phyloP scores from a whole-genome alignment of 176 grass and related monocot genomes.

The Secale cereale region DNA sequence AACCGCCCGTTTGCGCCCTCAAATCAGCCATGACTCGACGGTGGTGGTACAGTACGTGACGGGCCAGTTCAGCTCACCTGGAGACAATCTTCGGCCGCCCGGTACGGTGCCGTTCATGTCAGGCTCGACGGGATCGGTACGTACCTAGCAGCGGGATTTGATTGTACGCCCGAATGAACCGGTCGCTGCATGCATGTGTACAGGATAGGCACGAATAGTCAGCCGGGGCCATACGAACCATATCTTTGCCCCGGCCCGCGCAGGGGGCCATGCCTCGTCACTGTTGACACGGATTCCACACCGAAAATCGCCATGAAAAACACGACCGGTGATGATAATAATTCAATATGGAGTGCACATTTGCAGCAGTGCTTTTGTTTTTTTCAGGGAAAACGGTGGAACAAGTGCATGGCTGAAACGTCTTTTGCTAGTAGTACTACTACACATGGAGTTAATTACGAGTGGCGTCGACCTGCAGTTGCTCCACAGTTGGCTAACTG shows the following conservation, averaged over 20 bases:
- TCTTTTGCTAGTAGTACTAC: too few relatives aligned
- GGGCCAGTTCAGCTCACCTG: not conserved
- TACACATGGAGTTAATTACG: not conserved
- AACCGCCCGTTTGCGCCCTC: slow-evolving; percentile 34
- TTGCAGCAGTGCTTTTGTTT: not conserved
- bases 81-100: not conserved
- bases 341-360: not conserved
- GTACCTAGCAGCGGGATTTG: slow-evolving; percentile 6
- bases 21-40: not conserved
- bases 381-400: too few relatives aligned
- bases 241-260: not conserved
- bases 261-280: not conserved
- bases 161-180: slow-evolving; percentile 14
- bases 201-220: slow-evolving; percentile 21
- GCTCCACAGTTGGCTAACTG: not conserved
- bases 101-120: not conserved
- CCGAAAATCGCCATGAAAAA: not conserved
- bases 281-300: slow-evolving; percentile 8
- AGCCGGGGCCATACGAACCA: not conserved
- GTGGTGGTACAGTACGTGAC: not conserved
- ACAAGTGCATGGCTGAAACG: not conserved
- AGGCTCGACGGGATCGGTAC: not conserved
- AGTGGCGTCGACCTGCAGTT: not conserved
- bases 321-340: not conserved
- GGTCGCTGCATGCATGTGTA: not conserved